Conservation (phyloP, 2,329 filamentous ascomycete species). For the Hypoxylon sp. region DNA sequence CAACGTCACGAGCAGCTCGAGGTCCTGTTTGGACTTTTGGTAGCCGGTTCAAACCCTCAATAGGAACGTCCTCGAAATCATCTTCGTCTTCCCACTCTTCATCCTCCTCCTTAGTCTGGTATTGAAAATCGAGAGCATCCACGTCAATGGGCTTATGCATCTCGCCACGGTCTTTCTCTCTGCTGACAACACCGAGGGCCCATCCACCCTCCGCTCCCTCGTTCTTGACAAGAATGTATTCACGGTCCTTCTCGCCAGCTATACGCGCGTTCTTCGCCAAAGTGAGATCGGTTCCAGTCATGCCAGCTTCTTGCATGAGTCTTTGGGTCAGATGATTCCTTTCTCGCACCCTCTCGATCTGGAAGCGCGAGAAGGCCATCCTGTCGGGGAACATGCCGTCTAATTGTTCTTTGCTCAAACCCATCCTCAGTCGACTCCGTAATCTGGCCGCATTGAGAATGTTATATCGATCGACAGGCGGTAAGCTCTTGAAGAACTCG, state of each 20-base stretch:
- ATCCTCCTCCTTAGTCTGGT: constrained; percentile 67
- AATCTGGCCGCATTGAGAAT: constrained; percentile 94
- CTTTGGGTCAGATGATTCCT: constrained; percentile 94
- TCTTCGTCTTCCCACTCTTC: constrained; percentile 75
- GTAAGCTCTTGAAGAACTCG: constrained; percentile 92
- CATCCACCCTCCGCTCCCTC: constrained; percentile 95
- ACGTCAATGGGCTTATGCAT: constrained; percentile 93
- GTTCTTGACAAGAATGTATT: constrained; percentile 97
- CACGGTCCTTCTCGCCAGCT: constrained; percentile 86
- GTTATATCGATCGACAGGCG: constrained; percentile 92
- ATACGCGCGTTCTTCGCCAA: constrained; percentile 75
- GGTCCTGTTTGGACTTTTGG: constrained; percentile 66
- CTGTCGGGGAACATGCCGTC: constrained; percentile 97
- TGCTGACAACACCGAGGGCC: constrained; percentile 93
- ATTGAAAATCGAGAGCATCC: constrained; percentile 73
- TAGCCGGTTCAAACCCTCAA: constrained; percentile 87
- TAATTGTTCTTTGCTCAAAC: constrained; percentile 93
- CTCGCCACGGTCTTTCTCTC: constrained; percentile 81
- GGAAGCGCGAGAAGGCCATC: constrained; percentile 96
- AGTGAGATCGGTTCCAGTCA: constrained; percentile 81
- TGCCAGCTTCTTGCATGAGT: constrained; percentile 93
- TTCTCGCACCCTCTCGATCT: constrained; percentile 93
- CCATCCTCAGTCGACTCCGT: constrained; percentile 91
- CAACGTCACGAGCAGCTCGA: constrained; percentile 47
- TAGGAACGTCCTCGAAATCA: constrained; percentile 92